These are phyloP conservation scores for Circinella umbellata DNA, from an alignment of 371 early-diverging fungal genomes.

Conservation along the genomic window DNA sequence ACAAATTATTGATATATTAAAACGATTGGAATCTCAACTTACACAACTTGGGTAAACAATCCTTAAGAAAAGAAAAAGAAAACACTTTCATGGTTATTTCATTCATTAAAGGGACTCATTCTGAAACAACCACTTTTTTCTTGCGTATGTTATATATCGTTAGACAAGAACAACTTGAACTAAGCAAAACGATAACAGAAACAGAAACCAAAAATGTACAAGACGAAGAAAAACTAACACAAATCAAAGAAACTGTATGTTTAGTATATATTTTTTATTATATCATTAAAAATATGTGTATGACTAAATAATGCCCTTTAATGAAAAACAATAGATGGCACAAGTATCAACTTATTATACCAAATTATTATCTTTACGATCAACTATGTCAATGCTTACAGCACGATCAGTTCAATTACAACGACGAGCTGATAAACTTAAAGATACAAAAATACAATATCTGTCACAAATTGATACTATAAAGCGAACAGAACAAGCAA, in stretches of 20 bases:
- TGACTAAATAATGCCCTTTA: not conserved
- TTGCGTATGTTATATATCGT: not conserved
- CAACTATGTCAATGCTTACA: constrained; percentile 41
- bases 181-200: constrained; percentile 1
- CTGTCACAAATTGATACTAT: constrained; percentile 41
- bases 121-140: not conserved
- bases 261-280: not conserved
- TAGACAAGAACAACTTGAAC: constrained; percentile 13
- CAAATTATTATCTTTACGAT: constrained; percentile 39
- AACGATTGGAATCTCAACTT: constrained; percentile 15
- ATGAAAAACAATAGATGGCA: constrained; percentile 34
- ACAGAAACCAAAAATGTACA: not conserved
- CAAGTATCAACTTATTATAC: constrained; percentile 41
- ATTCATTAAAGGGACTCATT: not conserved
- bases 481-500: constrained; percentile 38
- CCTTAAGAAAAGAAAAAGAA: not conserved
- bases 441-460: constrained; percentile 32
- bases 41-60: constrained; percentile 7
- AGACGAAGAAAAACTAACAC: constrained; percentile 2
- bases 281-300: too few relatives aligned
- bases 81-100: not conserved
- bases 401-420: constrained; percentile 40
- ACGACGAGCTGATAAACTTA: constrained; percentile 35
- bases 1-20: constrained; percentile 6
- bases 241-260: constrained; percentile 12